A percentile compares a stretch with the other conserved stretches of the same genome.
Conservation (phyloP, 148 eudicot species). For the Camellia granthamiana region DNA sequence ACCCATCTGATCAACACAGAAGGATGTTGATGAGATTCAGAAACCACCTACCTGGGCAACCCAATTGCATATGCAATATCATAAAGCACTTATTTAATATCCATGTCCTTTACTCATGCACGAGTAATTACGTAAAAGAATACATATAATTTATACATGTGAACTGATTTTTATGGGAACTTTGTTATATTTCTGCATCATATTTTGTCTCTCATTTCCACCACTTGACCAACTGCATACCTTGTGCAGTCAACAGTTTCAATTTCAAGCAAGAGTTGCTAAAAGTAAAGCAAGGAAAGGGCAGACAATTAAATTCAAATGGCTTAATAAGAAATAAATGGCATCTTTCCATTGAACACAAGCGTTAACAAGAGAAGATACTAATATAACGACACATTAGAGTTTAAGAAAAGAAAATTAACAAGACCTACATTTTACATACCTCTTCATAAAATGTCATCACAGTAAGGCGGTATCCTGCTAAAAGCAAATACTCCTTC, state of each 20-base stretch:
- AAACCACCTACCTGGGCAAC: background rate
- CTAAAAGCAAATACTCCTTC: constrained; percentile 87
- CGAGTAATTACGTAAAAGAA: background rate
- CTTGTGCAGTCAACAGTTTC: background rate
- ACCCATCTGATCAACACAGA: background rate
- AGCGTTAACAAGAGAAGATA: background rate
- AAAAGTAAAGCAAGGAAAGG: constrained; percentile 5
- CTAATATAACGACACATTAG: background rate
- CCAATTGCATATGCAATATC: background rate
- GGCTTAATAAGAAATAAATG: background rate
- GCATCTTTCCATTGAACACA: background rate
- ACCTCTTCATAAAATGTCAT: constrained; percentile 99
- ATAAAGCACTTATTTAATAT: background rate
- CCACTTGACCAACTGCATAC: background rate
- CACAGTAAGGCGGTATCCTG: constrained; percentile 95
- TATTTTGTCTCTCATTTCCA: background rate
- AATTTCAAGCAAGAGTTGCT: background rate
- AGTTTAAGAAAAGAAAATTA: background rate
- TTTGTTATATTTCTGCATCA: background rate
- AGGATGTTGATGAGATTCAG: background rate
- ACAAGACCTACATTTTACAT: constrained; percentile 17
- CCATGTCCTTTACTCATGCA: background rate
- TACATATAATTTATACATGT: background rate
- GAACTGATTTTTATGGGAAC: background rate
- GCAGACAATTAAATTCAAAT: background rate